Evolutionary conservation across 345 rosid species (phyloP).

Genomic region (Angophora floribunda): DNA sequence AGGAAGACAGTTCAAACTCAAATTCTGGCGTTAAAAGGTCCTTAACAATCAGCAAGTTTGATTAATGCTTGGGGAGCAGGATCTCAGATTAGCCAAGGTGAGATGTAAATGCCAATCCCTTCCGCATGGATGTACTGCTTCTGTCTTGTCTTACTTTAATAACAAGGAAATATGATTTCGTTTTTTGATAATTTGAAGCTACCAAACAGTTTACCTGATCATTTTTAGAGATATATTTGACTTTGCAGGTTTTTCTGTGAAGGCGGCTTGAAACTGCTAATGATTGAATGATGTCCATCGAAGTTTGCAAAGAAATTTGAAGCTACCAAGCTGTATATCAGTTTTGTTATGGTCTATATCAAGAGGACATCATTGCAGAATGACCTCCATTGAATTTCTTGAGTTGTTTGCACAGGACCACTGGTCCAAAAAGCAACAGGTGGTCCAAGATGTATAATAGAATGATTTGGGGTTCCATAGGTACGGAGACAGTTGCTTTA

Average conservation of each 20-base stretch:
- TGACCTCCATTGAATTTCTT: background rate
- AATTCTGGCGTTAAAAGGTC: background rate
- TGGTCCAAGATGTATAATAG: background rate
- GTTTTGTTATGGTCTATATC: background rate
- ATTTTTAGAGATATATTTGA: background rate
- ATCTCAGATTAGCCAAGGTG: background rate
- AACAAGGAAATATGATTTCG: background rate
- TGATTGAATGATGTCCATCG: background rate
- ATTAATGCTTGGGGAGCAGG: background rate
- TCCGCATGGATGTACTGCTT: background rate
- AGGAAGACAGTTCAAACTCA: background rate
- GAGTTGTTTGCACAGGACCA: background rate
- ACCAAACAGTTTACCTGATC: background rate
- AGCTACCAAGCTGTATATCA: background rate
- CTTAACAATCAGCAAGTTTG: background rate
- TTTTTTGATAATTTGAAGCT: background rate
- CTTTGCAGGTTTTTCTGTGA: background rate
- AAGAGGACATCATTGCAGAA: background rate
- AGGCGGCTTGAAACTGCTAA: background rate
- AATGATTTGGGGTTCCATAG: background rate
- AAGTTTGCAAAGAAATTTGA: background rate
- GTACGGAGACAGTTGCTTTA: background rate
- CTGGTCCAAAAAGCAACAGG: background rate
- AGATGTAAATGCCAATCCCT: background rate
- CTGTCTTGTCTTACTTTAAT: background rate